Evolutionary conservation across 177 flowering plant species (phyloP), one percentile per base, ranked within the genome.

Genomic region (Vitis hybrid): DNA sequence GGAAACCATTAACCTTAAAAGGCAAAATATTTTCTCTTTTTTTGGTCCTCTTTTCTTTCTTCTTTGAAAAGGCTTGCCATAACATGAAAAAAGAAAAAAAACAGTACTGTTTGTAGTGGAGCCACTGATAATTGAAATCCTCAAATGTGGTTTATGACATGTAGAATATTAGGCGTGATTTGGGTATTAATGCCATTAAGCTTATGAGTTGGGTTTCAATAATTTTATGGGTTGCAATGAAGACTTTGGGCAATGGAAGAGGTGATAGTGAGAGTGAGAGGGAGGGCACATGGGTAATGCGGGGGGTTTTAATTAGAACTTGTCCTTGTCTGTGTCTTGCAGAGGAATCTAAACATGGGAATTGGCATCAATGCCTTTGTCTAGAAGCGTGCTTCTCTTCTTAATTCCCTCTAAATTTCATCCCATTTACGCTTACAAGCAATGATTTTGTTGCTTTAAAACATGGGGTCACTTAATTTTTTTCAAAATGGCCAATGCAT

Each of bases 341-440:
- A 39, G 7, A 15, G 31, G 50, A 50, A 26, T 59, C 49, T 54
- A 49, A 49, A 60, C 22, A 66, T 13, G 45, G 45, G 45, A 5
- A 39, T 39, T 5, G 56, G 61, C 56, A 59, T 65, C 69, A 45
- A 72, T 72, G 51, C 31, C 66, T 59, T 39, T 61, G 70, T 72
- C 75, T 72, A 66, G 12, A 72, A 67, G 70, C 75, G 53, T 72
- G 75, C 70, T 66, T 39, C 66, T 72, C 48, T 58, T 64, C 55
- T 29, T 64, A 39, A 48, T 53, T 6, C 52, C 18, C 34, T 34
- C 16, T 68, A 16, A 16, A 48, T 63, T 71, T 65, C 63, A 65
- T 70, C 50, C 16, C 45, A 45, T 70, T 45, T 45, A 70, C 50
- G 62, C 66, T 16, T 62, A 12, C 10, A n/a, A 19, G 51, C 4